Evolutionary conservation across 2,329 filamentous ascomycete genomes (phyloP).

Genomic region (Hypocreales sp.): DNA sequence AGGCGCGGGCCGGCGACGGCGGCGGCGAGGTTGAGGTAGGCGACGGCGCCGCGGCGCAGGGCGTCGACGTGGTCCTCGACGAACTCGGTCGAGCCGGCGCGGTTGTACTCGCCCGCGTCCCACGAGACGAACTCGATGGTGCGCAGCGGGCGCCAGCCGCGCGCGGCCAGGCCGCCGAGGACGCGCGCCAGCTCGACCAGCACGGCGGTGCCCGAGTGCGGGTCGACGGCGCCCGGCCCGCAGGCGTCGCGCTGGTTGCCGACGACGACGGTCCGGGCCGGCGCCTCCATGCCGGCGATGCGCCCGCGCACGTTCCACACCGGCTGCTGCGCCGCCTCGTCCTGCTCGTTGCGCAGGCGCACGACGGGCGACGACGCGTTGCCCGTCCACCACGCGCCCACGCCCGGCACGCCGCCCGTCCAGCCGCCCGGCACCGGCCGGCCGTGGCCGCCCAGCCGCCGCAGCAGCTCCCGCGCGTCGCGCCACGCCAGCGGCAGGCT

Average conservation of each 20-base stretch:
- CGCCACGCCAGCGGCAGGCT: conserved; percentile 83
- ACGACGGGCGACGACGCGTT: conserved; percentile 60
- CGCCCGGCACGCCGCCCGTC: conserved; percentile 61
- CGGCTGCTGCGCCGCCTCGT: conserved; percentile 64
- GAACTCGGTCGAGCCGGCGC: conserved; percentile 86
- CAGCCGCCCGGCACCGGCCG: conserved; percentile 52
- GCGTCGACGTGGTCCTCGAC: conserved; percentile 71
- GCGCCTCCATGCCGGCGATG: conserved; percentile 72
- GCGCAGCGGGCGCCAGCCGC: conserved; percentile 82
- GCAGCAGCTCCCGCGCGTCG: conserved; percentile 67
- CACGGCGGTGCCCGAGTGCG: conserved; percentile 77
- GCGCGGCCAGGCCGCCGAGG: conserved; percentile 59
- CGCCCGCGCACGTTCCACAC: conserved; percentile 88
- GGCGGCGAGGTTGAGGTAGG: conserved; percentile 83
- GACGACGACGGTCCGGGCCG: conserved; percentile 70
- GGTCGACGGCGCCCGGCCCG: conserved; percentile 75
- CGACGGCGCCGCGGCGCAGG: conserved; percentile 60
- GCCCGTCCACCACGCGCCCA: conserved; percentile 75
- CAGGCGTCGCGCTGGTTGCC: conserved; percentile 90
- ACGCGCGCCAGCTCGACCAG: conserved; percentile 80
- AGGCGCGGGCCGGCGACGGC: conserved; percentile 66
- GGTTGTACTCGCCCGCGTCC: conserved; percentile 88
- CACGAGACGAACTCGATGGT: conserved; percentile 95
- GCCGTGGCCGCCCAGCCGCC: conserved; percentile 62
- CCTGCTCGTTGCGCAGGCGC: conserved; percentile 71